Evolutionary conservation across 192 early-diverging fungal genomes (phyloP).

Genomic region (Polychytrium aggregatum): DNA sequence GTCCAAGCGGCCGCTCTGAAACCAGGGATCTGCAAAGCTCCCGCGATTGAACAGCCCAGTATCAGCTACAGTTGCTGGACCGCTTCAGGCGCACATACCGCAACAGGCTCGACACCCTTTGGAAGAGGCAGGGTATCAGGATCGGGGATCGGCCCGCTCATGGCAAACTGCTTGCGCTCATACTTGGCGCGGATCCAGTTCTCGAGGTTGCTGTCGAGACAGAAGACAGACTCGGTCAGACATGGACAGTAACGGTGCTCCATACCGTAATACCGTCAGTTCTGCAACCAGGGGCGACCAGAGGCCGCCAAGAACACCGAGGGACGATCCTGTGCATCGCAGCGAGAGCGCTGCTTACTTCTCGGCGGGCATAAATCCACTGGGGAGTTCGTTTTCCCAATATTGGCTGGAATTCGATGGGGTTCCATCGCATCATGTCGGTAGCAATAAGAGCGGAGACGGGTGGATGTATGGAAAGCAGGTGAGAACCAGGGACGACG

Average conservation of each 20-base stretch:
- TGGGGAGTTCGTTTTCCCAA: slow-evolving; percentile 1
- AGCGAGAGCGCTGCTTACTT: too few species aligned
- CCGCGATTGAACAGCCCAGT: neutral
- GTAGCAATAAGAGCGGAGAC: neutral
- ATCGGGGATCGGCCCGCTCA: slow-evolving; percentile 62
- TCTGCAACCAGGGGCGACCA: too few species aligned
- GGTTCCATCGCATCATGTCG: neutral
- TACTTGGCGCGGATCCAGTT: slow-evolving; percentile 71
- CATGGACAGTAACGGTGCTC: too few species aligned
- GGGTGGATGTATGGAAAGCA: neutral
- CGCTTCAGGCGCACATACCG: neutral
- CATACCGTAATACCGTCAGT: too few species aligned
- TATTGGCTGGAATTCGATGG: neutral
- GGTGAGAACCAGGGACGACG: too few species aligned
- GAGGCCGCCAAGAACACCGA: too few species aligned
- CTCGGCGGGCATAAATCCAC: too few species aligned
- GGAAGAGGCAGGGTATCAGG: slow-evolving; percentile 41
- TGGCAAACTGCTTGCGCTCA: slow-evolving; percentile 63
- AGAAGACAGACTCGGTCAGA: too few species aligned
- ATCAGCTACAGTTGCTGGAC: neutral
- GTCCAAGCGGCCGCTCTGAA: too few species aligned
- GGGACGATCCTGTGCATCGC: too few species aligned
- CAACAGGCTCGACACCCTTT: neutral
- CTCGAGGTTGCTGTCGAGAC: slow-evolving; percentile 41
- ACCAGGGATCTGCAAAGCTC: too few species aligned